Evolutionary conservation across 208 protist genomes (phyloP), one percentile per base, ranked within the genome.

Genomic region (Trypanosoma congolense): DNA sequence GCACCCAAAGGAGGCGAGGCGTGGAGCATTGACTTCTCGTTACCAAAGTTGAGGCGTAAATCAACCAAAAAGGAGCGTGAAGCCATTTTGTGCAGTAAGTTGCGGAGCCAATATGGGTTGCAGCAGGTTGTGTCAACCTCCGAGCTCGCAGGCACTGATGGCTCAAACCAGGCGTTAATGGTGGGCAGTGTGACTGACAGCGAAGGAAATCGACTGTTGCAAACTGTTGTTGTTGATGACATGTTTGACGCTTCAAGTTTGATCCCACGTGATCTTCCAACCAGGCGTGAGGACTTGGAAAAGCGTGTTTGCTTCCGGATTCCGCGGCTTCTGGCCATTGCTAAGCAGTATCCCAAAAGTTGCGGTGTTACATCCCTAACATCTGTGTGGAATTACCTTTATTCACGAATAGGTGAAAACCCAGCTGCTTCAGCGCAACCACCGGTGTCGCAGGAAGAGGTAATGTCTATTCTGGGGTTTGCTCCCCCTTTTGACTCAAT

Each of bases 371-470:
- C 81, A 25, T 94, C 85, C 10, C 66, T 97, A 18, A 77, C 80
- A 10, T 87, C 80, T 1, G 59, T 94, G n/a, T 95, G 88, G 61
- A 97, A 97, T 72, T 96, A 92, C 60, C 70, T 97, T 9, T 96
- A 93, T 70, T 84, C 75, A 56, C 70, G 75, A 44, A 56, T 96
- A n/a, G 85, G 85, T 24, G 76, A 90, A 65, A 74, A 64, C 31
- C 67, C 28, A 10, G 74, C 73, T 2, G 69, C 64, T 25, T 55
- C 59, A 5, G 3, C 18, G 16, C 66, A 73, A 4, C 47, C 80
- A 16, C 81, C 83, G 6, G 58, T 92, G 19, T 86, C 89, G 46
- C 87, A 95, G 63, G 89, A 96, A 65, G 81, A 92, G 63, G 54
- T 92, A 8, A 91, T 96, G 86, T 78, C 75, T 0, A 83, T 91